Evolutionary conservation across 495 filamentous ascomycete genomes (phyloP).

Genomic region (Podospora tetraspora): DNA sequence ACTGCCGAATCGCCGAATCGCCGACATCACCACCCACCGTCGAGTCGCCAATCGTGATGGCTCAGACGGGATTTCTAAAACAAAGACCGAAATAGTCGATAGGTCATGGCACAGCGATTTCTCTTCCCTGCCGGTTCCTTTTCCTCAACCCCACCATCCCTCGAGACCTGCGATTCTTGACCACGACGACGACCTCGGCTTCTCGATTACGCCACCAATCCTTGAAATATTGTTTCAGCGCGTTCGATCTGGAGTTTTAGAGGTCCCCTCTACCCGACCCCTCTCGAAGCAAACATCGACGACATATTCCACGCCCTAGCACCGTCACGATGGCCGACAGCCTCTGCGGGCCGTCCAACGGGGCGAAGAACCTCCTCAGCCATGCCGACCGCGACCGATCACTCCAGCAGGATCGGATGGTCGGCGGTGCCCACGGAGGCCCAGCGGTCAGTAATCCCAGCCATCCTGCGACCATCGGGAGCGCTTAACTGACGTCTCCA

Average conservation of each 20-base stretch:
- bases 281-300: not conserved
- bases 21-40: not conserved
- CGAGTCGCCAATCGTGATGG: not conserved
- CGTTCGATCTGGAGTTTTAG: not conserved
- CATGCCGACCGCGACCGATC: slow-evolving; percentile 72
- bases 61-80: not conserved
- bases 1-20: not conserved
- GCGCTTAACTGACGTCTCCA: not conserved
- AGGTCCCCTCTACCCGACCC: not conserved
- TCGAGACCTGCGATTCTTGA: not conserved
- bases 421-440: slow-evolving; percentile 18
- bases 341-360: slow-evolving; percentile 85
- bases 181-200: slow-evolving; percentile 9
- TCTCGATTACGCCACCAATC: not conserved
- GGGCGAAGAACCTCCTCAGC: slow-evolving; percentile 77
- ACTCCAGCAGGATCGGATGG: slow-evolving; percentile 73
- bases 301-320: not conserved
- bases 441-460: slow-evolving; percentile 15
- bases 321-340: slow-evolving; percentile 61
- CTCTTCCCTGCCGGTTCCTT: not conserved
- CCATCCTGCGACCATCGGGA: not conserved
- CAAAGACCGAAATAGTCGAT: not conserved
- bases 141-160: not conserved
- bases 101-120: not conserved
- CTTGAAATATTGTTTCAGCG: not conserved